Evolutionary conservation across 202 grass and related monocot species (phyloP).

Genomic region (Panicum virgatum): DNA sequence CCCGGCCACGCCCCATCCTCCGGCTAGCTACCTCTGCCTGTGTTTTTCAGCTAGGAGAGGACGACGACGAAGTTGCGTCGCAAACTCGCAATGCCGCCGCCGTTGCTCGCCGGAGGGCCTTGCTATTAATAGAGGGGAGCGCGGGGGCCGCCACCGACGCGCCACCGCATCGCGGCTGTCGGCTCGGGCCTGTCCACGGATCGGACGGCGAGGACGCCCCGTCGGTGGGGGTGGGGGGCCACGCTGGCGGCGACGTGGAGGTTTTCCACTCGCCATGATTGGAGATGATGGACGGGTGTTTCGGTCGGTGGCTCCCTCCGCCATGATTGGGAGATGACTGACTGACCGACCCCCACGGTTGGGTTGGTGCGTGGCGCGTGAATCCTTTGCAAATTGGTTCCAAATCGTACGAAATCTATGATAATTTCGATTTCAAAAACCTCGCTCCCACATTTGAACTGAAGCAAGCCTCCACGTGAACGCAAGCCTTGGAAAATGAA

Average conservation of each 20-base stretch:
- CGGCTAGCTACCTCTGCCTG: too few relatives aligned
- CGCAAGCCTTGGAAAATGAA: too few relatives aligned
- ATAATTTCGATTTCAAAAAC: too few relatives aligned
- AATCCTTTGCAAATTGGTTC: background rate
- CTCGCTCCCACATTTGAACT: too few relatives aligned
- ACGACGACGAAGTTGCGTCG: background rate
- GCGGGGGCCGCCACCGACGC: background rate
- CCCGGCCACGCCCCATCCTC: constrained; percentile 37
- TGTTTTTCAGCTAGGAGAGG: too few relatives aligned
- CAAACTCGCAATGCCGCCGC: too few relatives aligned
- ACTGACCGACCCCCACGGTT: background rate
- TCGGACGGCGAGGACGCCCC: background rate
- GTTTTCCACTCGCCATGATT: constrained; percentile 8
- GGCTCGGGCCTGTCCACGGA: background rate
- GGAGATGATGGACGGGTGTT: background rate
- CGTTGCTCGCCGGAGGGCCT: background rate
- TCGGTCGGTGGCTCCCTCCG: background rate
- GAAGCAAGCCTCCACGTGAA: too few relatives aligned
- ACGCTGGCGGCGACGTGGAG: background rate
- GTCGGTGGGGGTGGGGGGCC: constrained; percentile 10
- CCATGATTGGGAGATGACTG: too few relatives aligned
- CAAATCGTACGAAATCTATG: background rate
- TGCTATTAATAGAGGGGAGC: constrained; percentile 7
- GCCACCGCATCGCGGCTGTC: background rate
- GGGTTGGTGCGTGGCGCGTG: background rate